A percentile compares a stretch with the other conserved stretches of the same genome.
These are phyloP conservation scores for Phytopythium montanum DNA, from an alignment of 352 stramenopile genomes.

Conservation along the genomic window DNA sequence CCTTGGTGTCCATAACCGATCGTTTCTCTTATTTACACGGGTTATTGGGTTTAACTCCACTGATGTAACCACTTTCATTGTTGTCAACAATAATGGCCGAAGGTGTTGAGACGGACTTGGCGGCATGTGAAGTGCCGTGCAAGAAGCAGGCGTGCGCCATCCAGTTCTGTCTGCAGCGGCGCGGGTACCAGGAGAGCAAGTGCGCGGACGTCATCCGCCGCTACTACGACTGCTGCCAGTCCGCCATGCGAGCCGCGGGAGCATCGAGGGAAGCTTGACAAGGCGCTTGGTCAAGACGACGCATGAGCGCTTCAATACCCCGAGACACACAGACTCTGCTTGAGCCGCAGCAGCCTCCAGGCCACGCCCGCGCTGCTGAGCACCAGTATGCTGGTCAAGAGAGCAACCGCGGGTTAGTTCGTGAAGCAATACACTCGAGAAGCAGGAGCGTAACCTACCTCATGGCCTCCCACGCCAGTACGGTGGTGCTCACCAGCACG, in stretches of 20 bases:
- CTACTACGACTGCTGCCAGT: constrained; percentile 72
- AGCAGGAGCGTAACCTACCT: constrained; percentile 19
- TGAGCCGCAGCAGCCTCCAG: constrained; percentile 23
- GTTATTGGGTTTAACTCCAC: too few relatives aligned
- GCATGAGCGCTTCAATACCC: not conserved
- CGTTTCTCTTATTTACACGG: too few relatives aligned
- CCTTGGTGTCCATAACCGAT: too few relatives aligned
- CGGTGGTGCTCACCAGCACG: constrained; percentile 14
- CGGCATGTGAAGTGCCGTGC: constrained; percentile 49
- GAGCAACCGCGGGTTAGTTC: not conserved
- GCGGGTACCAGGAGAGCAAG: constrained; percentile 67
- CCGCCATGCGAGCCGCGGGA: constrained; percentile 28
- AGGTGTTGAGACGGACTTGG: constrained; percentile 23
- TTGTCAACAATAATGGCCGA: constrained; percentile 9
- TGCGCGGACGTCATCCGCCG: constrained; percentile 57
- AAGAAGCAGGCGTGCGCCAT: constrained; percentile 78
- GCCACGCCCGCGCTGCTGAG: constrained; percentile 46
- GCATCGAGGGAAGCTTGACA: too few relatives aligned
- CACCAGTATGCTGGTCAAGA: constrained; percentile 27
- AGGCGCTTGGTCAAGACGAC: not conserved
- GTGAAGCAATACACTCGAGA: not conserved
- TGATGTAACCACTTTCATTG: not conserved
- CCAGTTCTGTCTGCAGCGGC: constrained; percentile 76
- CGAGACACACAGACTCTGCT: not conserved
- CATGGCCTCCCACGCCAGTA: constrained; percentile 38